Base-by-base conservation (phyloP, 192 early-diverging fungal species). In the Coemansia sp. region DNA sequence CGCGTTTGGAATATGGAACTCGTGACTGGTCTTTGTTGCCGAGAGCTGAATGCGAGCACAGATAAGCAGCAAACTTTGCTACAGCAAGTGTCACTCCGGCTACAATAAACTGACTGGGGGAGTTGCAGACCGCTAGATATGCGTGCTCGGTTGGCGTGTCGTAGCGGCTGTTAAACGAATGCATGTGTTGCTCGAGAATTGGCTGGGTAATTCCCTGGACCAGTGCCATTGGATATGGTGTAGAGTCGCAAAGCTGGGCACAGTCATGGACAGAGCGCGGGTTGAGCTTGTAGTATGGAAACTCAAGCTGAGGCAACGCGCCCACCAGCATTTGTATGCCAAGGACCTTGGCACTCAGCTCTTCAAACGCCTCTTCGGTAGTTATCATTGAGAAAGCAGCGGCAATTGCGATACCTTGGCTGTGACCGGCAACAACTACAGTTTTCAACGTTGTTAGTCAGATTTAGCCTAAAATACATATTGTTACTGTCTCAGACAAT, bases 361-460 rank as follows among this genome's bases (percentile, higher is more conserved):
- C 59, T 43, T 90, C 57, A 67, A 98, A 93, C 9, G 91, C 89
- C 54, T 93, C 80, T 48, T 91, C 88, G 11, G 91, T 89, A 32
- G 86, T 76, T 9, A 93, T 87, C 17, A 86, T 63, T 0, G 95
- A 85, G 64, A 97, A 85, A 41, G 89, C 93, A 3, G 91, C 86
- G 10, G 95, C 92, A 17, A 89, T 83, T 43, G 90, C 89, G 45
- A 95, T 87, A 23, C 94, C 93, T 69, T 96, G 94, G 53, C 87
- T 90, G 73, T 96, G 94, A 32, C 92, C 94, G 50, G 90, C 90
- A 5, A 59, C 59, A 25, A 59, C 69, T 78, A 76, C 19, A 54
- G 1, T 3, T 3, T 27, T 27, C 4, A 38, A 22, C 19, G 2
- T 29, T 41, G 2, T 32, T 41, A 12, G 27, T 27, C 27, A 27